Evolutionary conservation across 208 protist genomes (phyloP), one percentile per base, ranked within the genome.

Genomic region (Trypanosoma cruzi): DNA sequence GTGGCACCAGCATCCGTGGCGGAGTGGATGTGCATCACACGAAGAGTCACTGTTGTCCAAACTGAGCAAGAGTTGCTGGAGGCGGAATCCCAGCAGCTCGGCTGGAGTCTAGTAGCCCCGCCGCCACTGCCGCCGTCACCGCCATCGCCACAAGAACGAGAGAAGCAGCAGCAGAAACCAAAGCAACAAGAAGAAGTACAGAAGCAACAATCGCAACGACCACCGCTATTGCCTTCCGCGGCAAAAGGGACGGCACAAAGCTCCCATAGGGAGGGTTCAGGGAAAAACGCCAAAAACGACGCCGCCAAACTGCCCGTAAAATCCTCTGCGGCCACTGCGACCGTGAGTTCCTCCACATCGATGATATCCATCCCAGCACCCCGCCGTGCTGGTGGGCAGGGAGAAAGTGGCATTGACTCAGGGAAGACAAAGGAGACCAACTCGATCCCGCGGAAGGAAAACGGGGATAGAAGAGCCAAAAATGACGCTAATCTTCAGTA

Each of bases 1-100:
- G 56, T 94, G 14, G 77, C 72, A 0, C 80, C 84, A 14, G 81
- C 85, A 2, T 84, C 89, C 55, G 81, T 94, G 24, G 80, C 86
- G 3, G 67, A 81, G 64, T 94, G 89, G 89, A 61, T 94, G 5
- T 75, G 67, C 56, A 58, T 82, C 31, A 84, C 81, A 20, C 76
- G 72, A 1, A 58, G 66, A 31, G 82, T 81, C 1, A 79, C 62
- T 24, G 53, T 91, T 20, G 89, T 95, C n/a, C 73, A 68, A 18
- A 86, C 61, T 5, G 82, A 92, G 16, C 60, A 79, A 22, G 86
- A 89, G 52, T 57, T 95, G 14, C 48, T 83, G 22, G 83, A 84
- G 65, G 84, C 77, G 44, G 86, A 95, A 73, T 56, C 81, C 18
- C 13, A 44, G 13, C 86, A 93, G 73, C 74, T 93, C 3, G 72